Percentiles rank a stretch among this genome's conserved stretches.
These are phyloP conservation scores for Zygotorulaspora sp. DNA, from an alignment of 805 yeast genomes.

Conservation along the genomic window DNA sequence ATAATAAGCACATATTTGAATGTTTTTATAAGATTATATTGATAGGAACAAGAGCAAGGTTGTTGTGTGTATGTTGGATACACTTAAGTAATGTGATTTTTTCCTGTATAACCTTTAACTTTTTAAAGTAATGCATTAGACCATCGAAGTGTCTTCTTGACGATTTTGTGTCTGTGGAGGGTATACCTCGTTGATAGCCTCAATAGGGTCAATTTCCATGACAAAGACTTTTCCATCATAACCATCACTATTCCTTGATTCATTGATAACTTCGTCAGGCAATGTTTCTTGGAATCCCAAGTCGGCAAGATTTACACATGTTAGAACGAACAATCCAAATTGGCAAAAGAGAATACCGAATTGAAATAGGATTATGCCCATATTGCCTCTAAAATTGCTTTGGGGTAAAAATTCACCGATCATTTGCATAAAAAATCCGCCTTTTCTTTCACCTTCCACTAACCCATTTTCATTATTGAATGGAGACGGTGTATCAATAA, in stretches of 20 bases:
- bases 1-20: conserved; percentile 11
- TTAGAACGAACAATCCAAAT: conserved; percentile 23
- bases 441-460: conserved; percentile 33
- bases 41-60: conserved; percentile 1
- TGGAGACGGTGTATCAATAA: conserved; percentile 32
- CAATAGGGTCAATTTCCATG: conserved; percentile 36
- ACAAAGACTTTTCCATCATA: conserved; percentile 41
- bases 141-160: conserved; percentile 1
- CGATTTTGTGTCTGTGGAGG: conserved; percentile 14
- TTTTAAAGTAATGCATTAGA: no score
- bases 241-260: conserved; percentile 38
- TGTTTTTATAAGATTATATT: conserved; percentile 1
- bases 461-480: conserved; percentile 25
- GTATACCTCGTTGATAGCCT: conserved; percentile 25
- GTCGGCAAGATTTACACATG: conserved; percentile 29
- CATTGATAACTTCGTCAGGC: conserved; percentile 9
- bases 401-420: conserved; percentile 44
- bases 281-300: conserved; percentile 16
- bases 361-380: conserved; percentile 28
- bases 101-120: background rate
- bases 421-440: conserved; percentile 40
- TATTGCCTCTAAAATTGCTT: conserved; percentile 34
- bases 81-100: background rate
- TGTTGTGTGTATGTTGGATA: conserved; percentile 1
- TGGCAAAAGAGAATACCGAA: conserved; percentile 28